A percentile compares a stretch with the other conserved stretches of the same genome.
These are phyloP conservation scores for Haplosporangium gracile DNA, from an alignment of 192 early-diverging fungal genomes.

Conservation along the genomic window DNA sequence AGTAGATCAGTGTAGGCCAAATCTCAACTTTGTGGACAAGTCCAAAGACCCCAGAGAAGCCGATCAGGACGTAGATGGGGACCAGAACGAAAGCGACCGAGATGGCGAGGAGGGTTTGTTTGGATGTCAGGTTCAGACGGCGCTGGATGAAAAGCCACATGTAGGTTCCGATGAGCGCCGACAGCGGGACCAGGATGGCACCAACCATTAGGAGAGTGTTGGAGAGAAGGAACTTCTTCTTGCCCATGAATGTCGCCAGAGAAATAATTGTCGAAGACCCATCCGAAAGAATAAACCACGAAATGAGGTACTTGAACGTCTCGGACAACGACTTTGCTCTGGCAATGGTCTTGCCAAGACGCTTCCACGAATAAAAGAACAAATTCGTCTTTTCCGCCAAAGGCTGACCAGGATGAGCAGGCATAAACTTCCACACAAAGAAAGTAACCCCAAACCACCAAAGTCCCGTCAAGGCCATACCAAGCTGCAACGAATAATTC, in stretches of 20 bases:
- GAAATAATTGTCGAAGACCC: slow-evolving; percentile 71
- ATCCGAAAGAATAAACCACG: slow-evolving; percentile 82
- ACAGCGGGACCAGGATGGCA: slow-evolving; percentile 68
- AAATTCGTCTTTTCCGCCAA: slow-evolving; percentile 57
- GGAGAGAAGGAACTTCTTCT: slow-evolving; percentile 63
- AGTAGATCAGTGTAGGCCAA: slow-evolving; percentile 65
- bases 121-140: slow-evolving; percentile 61
- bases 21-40: slow-evolving; percentile 67
- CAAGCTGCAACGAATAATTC: slow-evolving; percentile 57
- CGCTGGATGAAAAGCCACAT: slow-evolving; percentile 70
- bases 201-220: slow-evolving; percentile 65
- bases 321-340: slow-evolving; percentile 64
- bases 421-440: slow-evolving; percentile 55
- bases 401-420: slow-evolving; percentile 58
- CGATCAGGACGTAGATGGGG: slow-evolving; percentile 75
- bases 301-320: slow-evolving; percentile 73
- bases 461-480: slow-evolving; percentile 58
- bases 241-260: slow-evolving; percentile 70
- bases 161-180: slow-evolving; percentile 67
- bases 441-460: slow-evolving; percentile 66
- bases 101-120: slow-evolving; percentile 67
- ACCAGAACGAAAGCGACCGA: slow-evolving; percentile 61
- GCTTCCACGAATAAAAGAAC: slow-evolving; percentile 59
- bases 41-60: slow-evolving; percentile 69
- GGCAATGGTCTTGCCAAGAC: slow-evolving; percentile 48